phyloP scores from a whole-genome alignment of 163 green algal species.

The Scenedesmus sp. region DNA sequence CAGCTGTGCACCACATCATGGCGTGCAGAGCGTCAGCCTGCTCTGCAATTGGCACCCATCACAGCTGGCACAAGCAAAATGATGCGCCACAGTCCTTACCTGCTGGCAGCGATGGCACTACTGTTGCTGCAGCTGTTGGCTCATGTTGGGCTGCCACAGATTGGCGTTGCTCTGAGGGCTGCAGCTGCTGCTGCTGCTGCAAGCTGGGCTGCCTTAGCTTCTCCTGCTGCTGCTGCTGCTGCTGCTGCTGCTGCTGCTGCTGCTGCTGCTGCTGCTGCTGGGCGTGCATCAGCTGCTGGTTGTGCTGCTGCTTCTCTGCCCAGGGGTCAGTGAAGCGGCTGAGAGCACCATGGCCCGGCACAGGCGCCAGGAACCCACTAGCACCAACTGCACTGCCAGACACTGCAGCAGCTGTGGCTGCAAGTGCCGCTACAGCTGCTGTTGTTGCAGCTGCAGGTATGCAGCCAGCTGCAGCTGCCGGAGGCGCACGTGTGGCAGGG shows the following conservation, averaged over 20 bases:
- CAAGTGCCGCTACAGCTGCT: slow-evolving; percentile 3
- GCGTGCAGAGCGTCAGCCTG: not conserved
- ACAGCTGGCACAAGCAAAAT: not conserved
- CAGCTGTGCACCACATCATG: not conserved
- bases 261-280: slow-evolving; percentile 14
- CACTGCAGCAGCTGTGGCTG: not conserved
- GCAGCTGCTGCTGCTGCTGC: not conserved
- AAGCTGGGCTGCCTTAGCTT: not conserved
- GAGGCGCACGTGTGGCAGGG: not conserved
- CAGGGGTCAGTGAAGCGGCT: slow-evolving; percentile 40
- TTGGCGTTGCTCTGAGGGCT: no score
- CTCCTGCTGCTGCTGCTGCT: not conserved
- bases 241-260: not conserved
- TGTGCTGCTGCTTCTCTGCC: slow-evolving; percentile 14
- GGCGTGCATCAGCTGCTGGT: slow-evolving; percentile 24
- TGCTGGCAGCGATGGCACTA: not conserved
- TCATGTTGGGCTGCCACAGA: not conserved
- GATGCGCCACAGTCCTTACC: not conserved
- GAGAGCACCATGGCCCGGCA: slow-evolving; percentile 4
- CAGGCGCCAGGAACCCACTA: not conserved
- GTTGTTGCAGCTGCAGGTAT: not conserved
- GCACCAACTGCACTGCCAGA: not conserved
- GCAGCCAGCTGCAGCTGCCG: not conserved
- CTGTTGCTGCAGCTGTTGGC: not conserved
- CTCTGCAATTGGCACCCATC: not conserved